A percentile compares a stretch with the other conserved stretches of the same genome.
Evolutionary conservation across 768 basidiomycete genomes (phyloP).

Genomic region (Podaxis sp.): DNA sequence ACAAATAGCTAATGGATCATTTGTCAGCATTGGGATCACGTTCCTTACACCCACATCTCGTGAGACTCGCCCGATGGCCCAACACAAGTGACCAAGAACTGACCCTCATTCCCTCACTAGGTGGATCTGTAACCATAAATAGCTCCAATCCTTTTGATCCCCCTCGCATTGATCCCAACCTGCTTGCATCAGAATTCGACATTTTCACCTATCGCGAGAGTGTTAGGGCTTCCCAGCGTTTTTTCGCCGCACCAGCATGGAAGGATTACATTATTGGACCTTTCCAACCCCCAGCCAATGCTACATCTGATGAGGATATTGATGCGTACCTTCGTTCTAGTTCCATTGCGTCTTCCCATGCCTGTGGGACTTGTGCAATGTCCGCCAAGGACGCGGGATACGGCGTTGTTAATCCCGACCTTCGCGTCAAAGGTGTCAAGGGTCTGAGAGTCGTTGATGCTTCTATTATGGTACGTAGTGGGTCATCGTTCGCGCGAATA

Average conservation of each 20-base stretch:
- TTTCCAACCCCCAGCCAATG: slow-evolving; percentile 14
- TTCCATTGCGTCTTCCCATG: slow-evolving; percentile 28
- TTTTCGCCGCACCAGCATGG: slow-evolving; percentile 23
- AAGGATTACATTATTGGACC: slow-evolving; percentile 23
- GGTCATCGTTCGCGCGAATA: not conserved
- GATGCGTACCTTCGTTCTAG: slow-evolving; percentile 24
- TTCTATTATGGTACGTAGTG: slow-evolving; percentile 31
- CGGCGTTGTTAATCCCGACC: slow-evolving; percentile 22
- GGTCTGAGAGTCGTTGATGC: slow-evolving; percentile 40
- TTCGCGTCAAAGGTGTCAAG: slow-evolving; percentile 32
- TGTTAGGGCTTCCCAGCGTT: slow-evolving; percentile 20
- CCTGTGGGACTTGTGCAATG: slow-evolving; percentile 32
- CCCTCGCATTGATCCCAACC: slow-evolving; percentile 26
- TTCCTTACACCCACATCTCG: slow-evolving; percentile 33
- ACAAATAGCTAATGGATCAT: slow-evolving; percentile 24
- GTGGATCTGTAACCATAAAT: slow-evolving; percentile 23
- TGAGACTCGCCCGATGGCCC: slow-evolving; percentile 12
- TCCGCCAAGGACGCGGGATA: slow-evolving; percentile 24
- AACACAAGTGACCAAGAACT: not conserved
- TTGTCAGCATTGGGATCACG: slow-evolving; percentile 24
- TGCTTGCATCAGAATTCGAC: slow-evolving; percentile 24
- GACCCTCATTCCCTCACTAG: slow-evolving; percentile 8
- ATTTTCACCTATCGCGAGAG: slow-evolving; percentile 22
- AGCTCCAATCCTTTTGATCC: slow-evolving; percentile 25
- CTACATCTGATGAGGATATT: slow-evolving; percentile 25